Conservation (phyloP, 73 alveolate genomes). For the Tetrahymena borealis region DNA sequence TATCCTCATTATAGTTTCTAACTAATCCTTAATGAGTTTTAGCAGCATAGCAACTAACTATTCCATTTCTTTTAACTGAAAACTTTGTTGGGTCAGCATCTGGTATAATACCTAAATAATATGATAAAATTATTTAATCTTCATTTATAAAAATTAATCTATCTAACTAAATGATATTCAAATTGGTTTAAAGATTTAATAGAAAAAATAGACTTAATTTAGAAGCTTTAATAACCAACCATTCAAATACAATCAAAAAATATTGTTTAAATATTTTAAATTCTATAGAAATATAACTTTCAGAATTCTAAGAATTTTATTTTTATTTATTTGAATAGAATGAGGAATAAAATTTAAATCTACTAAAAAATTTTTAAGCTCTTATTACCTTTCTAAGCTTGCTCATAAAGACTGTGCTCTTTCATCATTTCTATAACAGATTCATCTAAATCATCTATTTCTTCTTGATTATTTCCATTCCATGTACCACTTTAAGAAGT, state of each 20-base stretch:
- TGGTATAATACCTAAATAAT: not conserved
- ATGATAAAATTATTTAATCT: not conserved
- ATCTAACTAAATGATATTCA: too few species aligned
- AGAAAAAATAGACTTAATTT: too few species aligned
- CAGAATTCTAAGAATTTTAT: too few species aligned
- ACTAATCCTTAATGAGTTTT: constrained; percentile 93
- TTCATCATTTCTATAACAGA: not conserved
- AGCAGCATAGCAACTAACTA: constrained; percentile 87
- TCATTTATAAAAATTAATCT: too few species aligned
- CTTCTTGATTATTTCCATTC: not conserved
- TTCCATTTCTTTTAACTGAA: constrained; percentile 80
- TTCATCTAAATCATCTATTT: not conserved
- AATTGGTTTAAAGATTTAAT: too few species aligned
- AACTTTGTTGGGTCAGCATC: constrained; percentile 64
- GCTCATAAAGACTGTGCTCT: not conserved
- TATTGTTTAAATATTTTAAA: too few species aligned
- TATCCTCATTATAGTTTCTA: constrained; percentile 93
- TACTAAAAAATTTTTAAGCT: too few species aligned
- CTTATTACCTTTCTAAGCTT: not conserved
- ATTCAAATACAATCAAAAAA: too few species aligned
- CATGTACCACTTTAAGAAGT: not conserved
- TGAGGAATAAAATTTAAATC: not conserved
- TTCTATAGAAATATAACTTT: too few species aligned
- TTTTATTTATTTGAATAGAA: too few species aligned
- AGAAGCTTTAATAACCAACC: too few species aligned